phyloP scores from a whole-genome alignment of 1,284 basidiomycete species.

The Pascua guehoae region DNA sequence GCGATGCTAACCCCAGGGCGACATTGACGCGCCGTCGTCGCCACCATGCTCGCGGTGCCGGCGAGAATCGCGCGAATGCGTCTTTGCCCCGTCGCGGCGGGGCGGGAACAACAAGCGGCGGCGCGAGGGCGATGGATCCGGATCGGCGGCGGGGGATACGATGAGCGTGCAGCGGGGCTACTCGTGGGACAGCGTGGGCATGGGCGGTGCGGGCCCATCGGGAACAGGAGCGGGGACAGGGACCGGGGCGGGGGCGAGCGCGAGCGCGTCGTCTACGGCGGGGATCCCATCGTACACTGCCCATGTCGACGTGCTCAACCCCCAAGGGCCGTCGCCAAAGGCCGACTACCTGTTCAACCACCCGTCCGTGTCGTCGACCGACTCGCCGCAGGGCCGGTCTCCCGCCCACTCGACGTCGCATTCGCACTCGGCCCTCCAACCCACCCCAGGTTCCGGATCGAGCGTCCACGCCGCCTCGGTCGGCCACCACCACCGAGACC shows the following conservation, averaged over 20 bases:
- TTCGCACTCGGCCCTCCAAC: too few species aligned
- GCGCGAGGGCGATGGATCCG: conserved; percentile 13
- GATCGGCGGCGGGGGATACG: not conserved
- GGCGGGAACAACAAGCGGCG: conserved; percentile 44
- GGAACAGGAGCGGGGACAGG: conserved; percentile 2
- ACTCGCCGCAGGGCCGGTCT: not conserved
- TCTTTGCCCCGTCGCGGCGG: conserved; percentile 46
- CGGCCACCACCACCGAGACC: too few species aligned
- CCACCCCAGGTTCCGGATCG: too few species aligned
- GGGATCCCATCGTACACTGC: conserved; percentile 1
- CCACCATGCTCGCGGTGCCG: conserved; percentile 51
- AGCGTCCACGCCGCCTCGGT: too few species aligned
- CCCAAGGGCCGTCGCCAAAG: conserved; percentile 7
- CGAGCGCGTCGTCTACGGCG: not conserved
- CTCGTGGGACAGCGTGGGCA: too few species aligned
- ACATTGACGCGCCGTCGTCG: conserved; percentile 49
- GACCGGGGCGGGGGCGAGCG: too few species aligned
- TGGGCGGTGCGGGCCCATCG: not conserved
- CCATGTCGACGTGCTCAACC: conserved; percentile 15
- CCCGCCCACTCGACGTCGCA: too few species aligned
- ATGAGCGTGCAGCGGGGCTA: too few species aligned
- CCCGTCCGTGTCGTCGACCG: conserved; percentile 13
- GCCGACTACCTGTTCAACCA: conserved; percentile 18
- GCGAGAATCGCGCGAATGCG: conserved; percentile 50
- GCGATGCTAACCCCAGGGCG: conserved; percentile 31